phyloP scores from a whole-genome alignment of 2,329 filamentous ascomycete genomes.

The Pseudogymnoascus sp. region DNA sequence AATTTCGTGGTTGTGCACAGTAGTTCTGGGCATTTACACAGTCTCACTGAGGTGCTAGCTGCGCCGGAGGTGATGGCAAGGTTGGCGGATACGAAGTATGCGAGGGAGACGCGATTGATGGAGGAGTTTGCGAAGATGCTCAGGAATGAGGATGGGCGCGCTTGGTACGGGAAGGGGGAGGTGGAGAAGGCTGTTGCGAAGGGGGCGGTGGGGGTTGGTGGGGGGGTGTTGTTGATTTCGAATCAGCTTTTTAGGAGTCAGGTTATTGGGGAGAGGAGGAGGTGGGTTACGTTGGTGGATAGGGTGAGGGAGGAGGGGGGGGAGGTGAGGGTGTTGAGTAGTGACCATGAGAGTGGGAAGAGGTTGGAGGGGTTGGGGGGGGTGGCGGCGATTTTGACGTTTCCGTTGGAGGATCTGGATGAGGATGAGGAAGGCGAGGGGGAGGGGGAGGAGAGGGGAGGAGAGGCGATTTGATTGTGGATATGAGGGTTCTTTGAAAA shows the following conservation, averaged over 20 bases:
- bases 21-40: conserved; percentile 77
- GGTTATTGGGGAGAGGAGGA: conserved; percentile 64
- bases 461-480: background rate
- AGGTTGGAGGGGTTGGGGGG: conserved; percentile 75
- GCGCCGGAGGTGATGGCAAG: conserved; percentile 68
- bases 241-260: conserved; percentile 81
- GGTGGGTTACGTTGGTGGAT: conserved; percentile 80
- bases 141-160: conserved; percentile 74
- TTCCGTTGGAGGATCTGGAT: conserved; percentile 73
- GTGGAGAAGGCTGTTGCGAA: conserved; percentile 76
- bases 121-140: conserved; percentile 73
- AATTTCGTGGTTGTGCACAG: conserved; percentile 69
- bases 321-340: conserved; percentile 81
- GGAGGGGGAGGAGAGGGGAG: conserved; percentile 18
- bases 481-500: background rate
- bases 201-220: conserved; percentile 79
- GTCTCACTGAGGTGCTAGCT: conserved; percentile 77
- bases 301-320: conserved; percentile 80
- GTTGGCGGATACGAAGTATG: conserved; percentile 80
- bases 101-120: conserved; percentile 73
- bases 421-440: conserved; percentile 48
- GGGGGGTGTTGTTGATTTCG: conserved; percentile 76
- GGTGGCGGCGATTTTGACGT: conserved; percentile 84
- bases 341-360: conserved; percentile 87
- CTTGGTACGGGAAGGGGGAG: conserved; percentile 81